These are phyloP conservation scores for Pestalotiopsis sp. DNA, from an alignment of 2,329 filamentous ascomycete genomes.

Conservation along the genomic window DNA sequence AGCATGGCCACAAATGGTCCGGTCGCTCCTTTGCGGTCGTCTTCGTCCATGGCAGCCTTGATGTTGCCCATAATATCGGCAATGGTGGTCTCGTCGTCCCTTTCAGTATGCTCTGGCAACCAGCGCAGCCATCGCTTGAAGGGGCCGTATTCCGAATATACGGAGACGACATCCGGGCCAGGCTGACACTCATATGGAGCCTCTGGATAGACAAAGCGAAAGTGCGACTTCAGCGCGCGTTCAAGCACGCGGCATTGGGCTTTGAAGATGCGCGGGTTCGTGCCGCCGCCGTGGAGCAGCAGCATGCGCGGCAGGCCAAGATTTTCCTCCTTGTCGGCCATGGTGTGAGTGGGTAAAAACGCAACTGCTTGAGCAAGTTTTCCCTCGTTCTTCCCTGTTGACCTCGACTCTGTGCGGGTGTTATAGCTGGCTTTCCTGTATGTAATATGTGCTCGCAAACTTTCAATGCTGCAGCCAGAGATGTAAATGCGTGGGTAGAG, in stretches of 20 bases:
- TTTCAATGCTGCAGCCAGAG: too few species aligned
- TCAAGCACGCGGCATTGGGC: conserved; percentile 63
- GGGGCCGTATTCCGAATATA: conserved; percentile 68
- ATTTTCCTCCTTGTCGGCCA: conserved; percentile 17
- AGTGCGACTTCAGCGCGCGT: conserved; percentile 51
- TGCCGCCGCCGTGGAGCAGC: conserved; percentile 80
- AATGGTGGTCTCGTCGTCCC: conserved; percentile 48
- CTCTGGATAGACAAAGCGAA: conserved; percentile 74
- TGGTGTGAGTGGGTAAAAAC: conserved; percentile 24
- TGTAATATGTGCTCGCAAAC: too few species aligned
- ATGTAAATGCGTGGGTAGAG: too few species aligned
- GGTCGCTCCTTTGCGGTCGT: conserved; percentile 50
- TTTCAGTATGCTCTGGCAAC: conserved; percentile 55
- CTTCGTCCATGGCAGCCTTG: conserved; percentile 50
- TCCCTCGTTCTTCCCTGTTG: not conserved
- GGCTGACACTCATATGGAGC: conserved; percentile 66
- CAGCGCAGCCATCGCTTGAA: conserved; percentile 67
- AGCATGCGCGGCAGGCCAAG: conserved; percentile 66
- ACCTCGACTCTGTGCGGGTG: not conserved
- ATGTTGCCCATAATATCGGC: conserved; percentile 43
- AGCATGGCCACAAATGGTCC: conserved; percentile 64
- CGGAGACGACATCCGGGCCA: conserved; percentile 63
- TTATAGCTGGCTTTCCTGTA: not conserved
- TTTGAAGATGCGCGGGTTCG: conserved; percentile 71
- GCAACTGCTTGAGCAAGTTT: not conserved